Evolutionary conservation across 164 flowering plant species (phyloP).

Genomic region (Stephania yunnanensis): DNA sequence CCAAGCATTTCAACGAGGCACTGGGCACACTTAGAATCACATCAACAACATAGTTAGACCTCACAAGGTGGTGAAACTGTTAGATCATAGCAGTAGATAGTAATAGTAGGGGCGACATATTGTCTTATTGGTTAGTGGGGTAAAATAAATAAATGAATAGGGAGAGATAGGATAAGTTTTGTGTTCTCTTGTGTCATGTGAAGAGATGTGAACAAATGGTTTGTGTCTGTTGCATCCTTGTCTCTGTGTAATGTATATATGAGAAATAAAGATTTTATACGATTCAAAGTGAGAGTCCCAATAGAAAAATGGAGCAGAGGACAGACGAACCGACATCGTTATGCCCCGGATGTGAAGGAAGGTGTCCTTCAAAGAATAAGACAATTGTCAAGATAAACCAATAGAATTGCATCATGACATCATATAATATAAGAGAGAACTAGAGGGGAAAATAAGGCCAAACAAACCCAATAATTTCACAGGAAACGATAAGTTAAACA

Average conservation of each 20-base stretch:
- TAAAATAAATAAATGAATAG: neutral
- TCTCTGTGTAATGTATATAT: slow-evolving; percentile 16
- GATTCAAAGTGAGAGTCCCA: slow-evolving; percentile 7
- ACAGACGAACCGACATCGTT: slow-evolving; percentile 36
- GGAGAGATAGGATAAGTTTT: slow-evolving; percentile 19
- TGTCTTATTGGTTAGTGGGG: too few species aligned
- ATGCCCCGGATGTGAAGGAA: slow-evolving; percentile 39
- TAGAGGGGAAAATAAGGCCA: neutral
- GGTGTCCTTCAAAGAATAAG: slow-evolving; percentile 24
- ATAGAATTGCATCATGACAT: slow-evolving; percentile 10
- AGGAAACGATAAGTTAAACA: slow-evolving; percentile 12
- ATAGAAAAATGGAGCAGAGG: slow-evolving; percentile 24
- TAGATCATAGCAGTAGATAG: slow-evolving; percentile 2
- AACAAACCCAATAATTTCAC: slow-evolving; percentile 16
- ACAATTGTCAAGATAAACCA: slow-evolving; percentile 17
- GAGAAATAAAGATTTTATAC: slow-evolving; percentile 7
- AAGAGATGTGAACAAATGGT: slow-evolving; percentile 24
- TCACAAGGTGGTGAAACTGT: neutral
- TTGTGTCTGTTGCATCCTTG: slow-evolving; percentile 29
- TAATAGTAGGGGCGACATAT: too few species aligned
- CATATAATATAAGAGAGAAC: neutral
- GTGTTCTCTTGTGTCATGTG: slow-evolving; percentile 17
- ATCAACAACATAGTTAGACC: neutral
- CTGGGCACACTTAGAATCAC: slow-evolving; percentile 38
- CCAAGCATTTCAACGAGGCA: slow-evolving; percentile 66